A percentile compares a stretch with the other conserved stretches of the same genome.
Conservation (phyloP, 352 stramenopile species). For the Phytophthora kernoviae region DNA sequence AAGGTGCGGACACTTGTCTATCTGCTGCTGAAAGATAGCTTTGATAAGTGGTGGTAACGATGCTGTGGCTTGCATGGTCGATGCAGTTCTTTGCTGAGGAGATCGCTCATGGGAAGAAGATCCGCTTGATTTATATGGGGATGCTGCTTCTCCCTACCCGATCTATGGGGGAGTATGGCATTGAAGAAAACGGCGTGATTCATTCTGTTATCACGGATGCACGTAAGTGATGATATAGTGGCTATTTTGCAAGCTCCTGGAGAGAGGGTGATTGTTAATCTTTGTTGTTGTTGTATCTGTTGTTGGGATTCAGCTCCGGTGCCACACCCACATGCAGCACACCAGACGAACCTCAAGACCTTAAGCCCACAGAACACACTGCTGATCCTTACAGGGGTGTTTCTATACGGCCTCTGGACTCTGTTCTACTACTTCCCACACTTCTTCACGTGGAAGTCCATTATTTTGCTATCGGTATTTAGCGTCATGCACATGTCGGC, state of each 20-base stretch:
- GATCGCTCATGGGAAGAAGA: conserved; percentile 56
- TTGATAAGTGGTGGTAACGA: neutral
- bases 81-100: conserved; percentile 68
- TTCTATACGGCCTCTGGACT: conserved; percentile 79
- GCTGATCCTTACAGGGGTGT: conserved; percentile 61
- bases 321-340: conserved; percentile 46
- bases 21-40: neutral
- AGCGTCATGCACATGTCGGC: conserved; percentile 69
- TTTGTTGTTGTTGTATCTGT: conserved; percentile 16
- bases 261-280: conserved; percentile 15
- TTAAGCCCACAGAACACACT: conserved; percentile 65
- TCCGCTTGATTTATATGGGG: conserved; percentile 83
- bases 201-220: conserved; percentile 76
- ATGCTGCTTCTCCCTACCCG: conserved; percentile 71
- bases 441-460: conserved; percentile 77
- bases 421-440: conserved; percentile 83
- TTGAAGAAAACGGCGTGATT: conserved; percentile 77
- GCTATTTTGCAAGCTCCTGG: neutral
- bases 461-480: conserved; percentile 67
- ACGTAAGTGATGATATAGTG: conserved; percentile 38
- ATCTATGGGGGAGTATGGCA: conserved; percentile 78
- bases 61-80: conserved; percentile 5
- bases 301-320: conserved; percentile 34
- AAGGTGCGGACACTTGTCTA: conserved; percentile 18
- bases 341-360: conserved; percentile 56